Conservation (phyloP, 176 grass and related monocot genomes). For the Carex kokanica region DNA sequence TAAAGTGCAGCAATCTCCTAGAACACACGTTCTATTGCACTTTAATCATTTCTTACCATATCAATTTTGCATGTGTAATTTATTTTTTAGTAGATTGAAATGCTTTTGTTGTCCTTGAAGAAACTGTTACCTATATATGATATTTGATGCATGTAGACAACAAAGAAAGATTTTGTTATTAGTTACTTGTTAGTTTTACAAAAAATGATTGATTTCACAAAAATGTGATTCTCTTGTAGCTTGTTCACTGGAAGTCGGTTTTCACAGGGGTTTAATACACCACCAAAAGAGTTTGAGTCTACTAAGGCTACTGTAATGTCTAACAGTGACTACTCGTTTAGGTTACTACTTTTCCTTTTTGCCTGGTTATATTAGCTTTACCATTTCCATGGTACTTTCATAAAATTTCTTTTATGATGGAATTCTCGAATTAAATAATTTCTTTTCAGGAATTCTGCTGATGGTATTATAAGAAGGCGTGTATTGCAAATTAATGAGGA, state of each 20-base stretch:
- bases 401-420: not conserved
- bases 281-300: not conserved
- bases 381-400: not conserved
- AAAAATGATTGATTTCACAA: not conserved
- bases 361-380: not conserved
- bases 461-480: slow-evolving; percentile 19
- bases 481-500: slow-evolving; percentile 6
- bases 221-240: not conserved
- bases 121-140: not conserved
- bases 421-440: not conserved
- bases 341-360: not conserved
- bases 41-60: not conserved
- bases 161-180: not conserved
- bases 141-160: not conserved
- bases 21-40: not conserved
- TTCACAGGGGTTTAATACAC: not conserved
- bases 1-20: not conserved
- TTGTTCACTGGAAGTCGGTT: not conserved
- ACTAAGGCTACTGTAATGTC: not conserved
- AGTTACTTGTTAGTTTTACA: not conserved
- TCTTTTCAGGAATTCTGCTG: not conserved
- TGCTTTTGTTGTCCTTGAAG: not conserved
- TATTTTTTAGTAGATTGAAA: not conserved
- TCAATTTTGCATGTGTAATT: not conserved
- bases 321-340: not conserved